Evolutionary conservation across 176 grass and related monocot genomes (phyloP), one percentile per base, ranked within the genome.

Genomic region (Alopecurus myosuroides): DNA sequence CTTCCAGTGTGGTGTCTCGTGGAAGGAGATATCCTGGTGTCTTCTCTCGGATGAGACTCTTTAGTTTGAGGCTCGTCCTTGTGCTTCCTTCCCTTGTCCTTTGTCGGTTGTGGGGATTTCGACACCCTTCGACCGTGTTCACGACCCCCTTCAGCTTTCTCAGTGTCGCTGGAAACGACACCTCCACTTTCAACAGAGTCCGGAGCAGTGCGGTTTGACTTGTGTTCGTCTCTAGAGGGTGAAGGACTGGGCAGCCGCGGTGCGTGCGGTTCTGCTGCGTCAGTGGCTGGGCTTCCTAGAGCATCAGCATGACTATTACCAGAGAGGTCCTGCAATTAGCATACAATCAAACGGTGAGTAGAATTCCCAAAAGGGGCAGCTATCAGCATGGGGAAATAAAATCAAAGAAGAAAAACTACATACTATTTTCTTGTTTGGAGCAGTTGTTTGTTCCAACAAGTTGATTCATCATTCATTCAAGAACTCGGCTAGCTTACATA

Each of bases 41-140:
- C 86, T 18, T 97, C 83, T 61, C 76, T 83, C 18, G 12, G 88
- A 46, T 50, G n/a, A 7, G 58, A 18, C 55, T 86, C 87, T 72
- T 45, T 83, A 53, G 84, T 81, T 20, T 4, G 79, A 66, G 14
- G 80, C 46, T 34, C 74, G 17, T 82, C 78, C 60, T 14, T 74
- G 51, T 77, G 61, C 36, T 51, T 88, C 61, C 71, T 87, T 37
- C 62, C 85, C 44, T 74, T 92, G n/a, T 81, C 85, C 11, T 4
- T 74, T 63, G 33, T 78, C 6, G n/a, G n/a, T 9, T 35, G 60
- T 13, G 46, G 77, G 28, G 85, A 92, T 74, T 82, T 87, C 5
- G 78, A 57, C 46, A 4, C 45, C 46, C 30, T 82, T 62, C 28
- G 87, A 61, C 66, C 68, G 77, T 84, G 75, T 9, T 52, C 42